Evolutionary conservation across 2,329 filamentous ascomycete species (phyloP), one percentile per base, ranked within the genome.

Genomic region (Alternaria hordeiaustralica): DNA sequence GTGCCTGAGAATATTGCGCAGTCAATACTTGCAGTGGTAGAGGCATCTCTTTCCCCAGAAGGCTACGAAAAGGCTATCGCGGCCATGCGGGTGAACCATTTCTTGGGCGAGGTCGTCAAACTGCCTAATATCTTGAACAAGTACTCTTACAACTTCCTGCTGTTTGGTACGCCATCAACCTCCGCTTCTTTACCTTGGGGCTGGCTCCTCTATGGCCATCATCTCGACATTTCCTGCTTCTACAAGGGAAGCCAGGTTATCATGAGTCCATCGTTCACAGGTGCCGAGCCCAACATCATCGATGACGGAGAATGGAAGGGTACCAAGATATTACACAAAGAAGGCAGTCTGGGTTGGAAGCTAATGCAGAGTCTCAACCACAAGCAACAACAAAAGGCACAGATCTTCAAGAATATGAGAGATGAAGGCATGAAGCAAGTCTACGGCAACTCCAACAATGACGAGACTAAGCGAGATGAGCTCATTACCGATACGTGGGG

Each of bases 271-370:
- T 92, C 89, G 80, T 95, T 95, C 79, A 93, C 90, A 0, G 92
- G 92, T 58, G 92, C 92, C 0, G 92, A 95, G 78, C 92, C 92
- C 0, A 93, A 94, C 71, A 72, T 89, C 36, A 91, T 94, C 69
- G 91, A 94, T 67, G 78, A 79, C 0, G 90, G 91, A 0, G 85
- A 85, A 0, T 85, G 88, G 75, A 80, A 81, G 2, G 91, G 91
- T 7, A 92, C 89, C 0, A 82, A 86, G 4, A 92, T 94, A 59
- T 79, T 94, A 33, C 83, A 89, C 43, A 81, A 80, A 8, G 90
- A 94, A 72, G 91, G 91, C 51, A 77, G 79, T 2, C 76, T 92
- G 0, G 91, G 90, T 0, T 77, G 93, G n/a, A 72, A 83, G 65
- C 84, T 94, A 2, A 93, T 94, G 91, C 90, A 91, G 73, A 85